Percentiles rank a stretch among this genome's conserved stretches.
These are phyloP conservation scores for Davidsoniella australis DNA, from an alignment of 2,329 filamentous ascomycete species.

Conservation along the genomic window DNA sequence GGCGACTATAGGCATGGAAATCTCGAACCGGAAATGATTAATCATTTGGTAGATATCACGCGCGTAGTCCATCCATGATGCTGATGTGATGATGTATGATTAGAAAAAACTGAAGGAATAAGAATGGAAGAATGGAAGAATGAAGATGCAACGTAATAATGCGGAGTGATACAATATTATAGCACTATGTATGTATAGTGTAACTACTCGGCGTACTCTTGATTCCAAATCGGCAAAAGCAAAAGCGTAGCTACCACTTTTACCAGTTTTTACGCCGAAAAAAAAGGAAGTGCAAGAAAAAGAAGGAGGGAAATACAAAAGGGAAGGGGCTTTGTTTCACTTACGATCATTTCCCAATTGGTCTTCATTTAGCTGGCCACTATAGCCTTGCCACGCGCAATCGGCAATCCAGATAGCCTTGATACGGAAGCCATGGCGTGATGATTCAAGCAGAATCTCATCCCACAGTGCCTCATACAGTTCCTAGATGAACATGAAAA, in stretches of 20 bases:
- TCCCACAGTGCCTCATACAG: constrained; percentile 87
- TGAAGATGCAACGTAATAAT: too few species aligned
- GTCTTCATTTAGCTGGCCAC: constrained; percentile 58
- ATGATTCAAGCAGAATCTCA: constrained; percentile 47
- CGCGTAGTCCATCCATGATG: constrained; percentile 71
- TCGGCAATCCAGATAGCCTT: constrained; percentile 82
- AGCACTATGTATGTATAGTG: too few species aligned
- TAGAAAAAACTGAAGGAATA: neutral
- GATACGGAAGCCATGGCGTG: constrained; percentile 45
- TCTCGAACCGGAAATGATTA: constrained; percentile 52
- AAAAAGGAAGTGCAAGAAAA: neutral
- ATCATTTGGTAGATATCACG: constrained; percentile 73
- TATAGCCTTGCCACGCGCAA: constrained; percentile 68
- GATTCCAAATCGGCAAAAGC: too few species aligned
- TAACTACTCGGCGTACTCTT: too few species aligned
- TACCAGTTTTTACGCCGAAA: neutral
- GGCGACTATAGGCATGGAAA: constrained; percentile 64
- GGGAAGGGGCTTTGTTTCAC: constrained; percentile 17
- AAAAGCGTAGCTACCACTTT: too few species aligned
- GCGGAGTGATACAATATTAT: too few species aligned
- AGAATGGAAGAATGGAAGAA: neutral
- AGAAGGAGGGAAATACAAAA: too few species aligned
- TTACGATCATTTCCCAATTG: constrained; percentile 69
- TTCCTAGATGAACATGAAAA: constrained; percentile 37
- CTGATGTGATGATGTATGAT: constrained; percentile 24